Percentiles rank a stretch among this genome's conserved stretches.
These are phyloP conservation scores for Aspergillus niger DNA, from an alignment of 2,329 filamentous ascomycete genomes.

Conservation along the genomic window DNA sequence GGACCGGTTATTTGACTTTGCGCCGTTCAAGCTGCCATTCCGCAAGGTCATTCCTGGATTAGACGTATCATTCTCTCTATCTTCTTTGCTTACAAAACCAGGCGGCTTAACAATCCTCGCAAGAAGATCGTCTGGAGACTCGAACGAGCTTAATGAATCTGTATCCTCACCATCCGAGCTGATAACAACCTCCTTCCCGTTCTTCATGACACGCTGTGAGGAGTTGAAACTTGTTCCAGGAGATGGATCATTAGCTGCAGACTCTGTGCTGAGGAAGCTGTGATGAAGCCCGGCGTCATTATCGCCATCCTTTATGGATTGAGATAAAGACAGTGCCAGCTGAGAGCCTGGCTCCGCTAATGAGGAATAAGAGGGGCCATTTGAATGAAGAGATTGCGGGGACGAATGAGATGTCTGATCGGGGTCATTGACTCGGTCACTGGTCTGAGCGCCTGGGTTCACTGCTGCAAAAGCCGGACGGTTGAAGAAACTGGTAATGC, in stretches of 20 bases:
- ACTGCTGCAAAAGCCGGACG: slow-evolving; percentile 30
- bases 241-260: slow-evolving; percentile 17
- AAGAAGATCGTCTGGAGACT: slow-evolving; percentile 57
- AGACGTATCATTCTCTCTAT: slow-evolving; percentile 7
- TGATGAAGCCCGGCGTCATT: slow-evolving; percentile 14
- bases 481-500: slow-evolving; percentile 53
- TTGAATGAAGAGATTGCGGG: slow-evolving; percentile 25
- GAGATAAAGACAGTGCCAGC: slow-evolving; percentile 20
- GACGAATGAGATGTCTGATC: slow-evolving; percentile 30
- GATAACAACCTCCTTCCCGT: slow-evolving; percentile 57
- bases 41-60: slow-evolving; percentile 16
- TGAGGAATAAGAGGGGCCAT: slow-evolving; percentile 17
- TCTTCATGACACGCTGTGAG: slow-evolving; percentile 58
- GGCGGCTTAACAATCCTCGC: slow-evolving; percentile 25
- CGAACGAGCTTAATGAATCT: slow-evolving; percentile 58
- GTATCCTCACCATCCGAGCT: slow-evolving; percentile 73
- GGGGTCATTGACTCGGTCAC: slow-evolving; percentile 14
- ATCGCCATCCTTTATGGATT: slow-evolving; percentile 11
- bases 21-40: slow-evolving; percentile 22
- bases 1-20: slow-evolving; percentile 16
- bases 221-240: slow-evolving; percentile 27
- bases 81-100: slow-evolving; percentile 16
- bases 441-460: slow-evolving; percentile 1
- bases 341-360: slow-evolving; percentile 17
- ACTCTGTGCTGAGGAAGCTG: slow-evolving; percentile 22